Evolutionary conservation across 495 filamentous ascomycete genomes (phyloP), one percentile per base, ranked within the genome.

Genomic region (Podospora anserina): DNA sequence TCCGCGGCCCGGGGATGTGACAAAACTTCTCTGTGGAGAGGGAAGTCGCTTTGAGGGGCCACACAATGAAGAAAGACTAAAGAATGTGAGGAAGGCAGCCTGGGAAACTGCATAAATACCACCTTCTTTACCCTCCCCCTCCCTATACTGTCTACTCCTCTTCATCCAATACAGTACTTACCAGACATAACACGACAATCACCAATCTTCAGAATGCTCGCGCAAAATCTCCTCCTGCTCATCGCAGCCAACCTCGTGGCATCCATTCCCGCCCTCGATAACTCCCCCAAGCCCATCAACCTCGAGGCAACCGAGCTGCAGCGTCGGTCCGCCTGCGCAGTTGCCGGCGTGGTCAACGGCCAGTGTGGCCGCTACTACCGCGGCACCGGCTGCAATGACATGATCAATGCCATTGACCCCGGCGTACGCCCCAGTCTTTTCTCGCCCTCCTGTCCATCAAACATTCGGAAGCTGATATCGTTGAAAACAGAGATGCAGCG

Each of bases 291-390:
- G 34, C 34, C 34, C 34, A 39, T 67, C 57, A 44, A 61, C 39
- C 56, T 67, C 32, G 57, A 67, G 16, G 65, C 65, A 13, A 18
- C 55, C 56, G 56, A 67, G 32, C 65, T 67, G n/a, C 55, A 61
- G 26, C 54, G 54, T 7, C 65, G 65, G 15, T 16, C 65, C 15
- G 65, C 20, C 56, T 67, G 65, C 58, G 65, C 56, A 23, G 32
- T 32, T 15, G 27, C 65, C 28, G 65, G 65, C 44, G 65, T 62
- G 0, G 57, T 67, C 65, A 67, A 63, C 57, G 65, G 65, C 26
- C 65, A 67, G 57, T 67, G 65, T 57, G 65, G 65, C 13, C 65
- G 65, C 23, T 67, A 67, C 65, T 67, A 61, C 56, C 56, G 65
- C n/a, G 30, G 26, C 65, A 61, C 56, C 19, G 30, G 32, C 34